Conservation (phyloP, 306 rosid genomes). For the Malus asiatica region DNA sequence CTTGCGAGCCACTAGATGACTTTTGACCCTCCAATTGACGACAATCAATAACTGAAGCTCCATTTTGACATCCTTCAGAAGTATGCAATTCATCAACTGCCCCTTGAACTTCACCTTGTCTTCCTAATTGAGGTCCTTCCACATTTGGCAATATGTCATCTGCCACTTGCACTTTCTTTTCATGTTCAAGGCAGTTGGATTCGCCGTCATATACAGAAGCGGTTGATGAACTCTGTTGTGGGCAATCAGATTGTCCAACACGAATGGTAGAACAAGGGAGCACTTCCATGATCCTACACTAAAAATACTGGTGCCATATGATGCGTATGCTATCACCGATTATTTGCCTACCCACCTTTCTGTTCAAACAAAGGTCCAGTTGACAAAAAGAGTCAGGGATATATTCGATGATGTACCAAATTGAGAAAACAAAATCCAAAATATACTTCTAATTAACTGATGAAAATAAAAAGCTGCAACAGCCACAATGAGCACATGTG, state of each 20-base stretch:
- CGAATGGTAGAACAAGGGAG: conserved; percentile 73
- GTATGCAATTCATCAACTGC: conserved; percentile 25
- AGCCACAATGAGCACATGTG: not conserved
- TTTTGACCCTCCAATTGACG: conserved; percentile 46
- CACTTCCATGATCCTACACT: conserved; percentile 63
- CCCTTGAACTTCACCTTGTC: conserved; percentile 30
- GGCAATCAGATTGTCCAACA: conserved; percentile 61
- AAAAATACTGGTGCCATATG: conserved; percentile 20
- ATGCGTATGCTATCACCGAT: conserved; percentile 21
- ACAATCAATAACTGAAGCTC: conserved; percentile 42
- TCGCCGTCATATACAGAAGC: conserved; percentile 37
- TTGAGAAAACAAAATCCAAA: not conserved
- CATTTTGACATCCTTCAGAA: conserved; percentile 42
- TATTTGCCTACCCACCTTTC: conserved; percentile 25
- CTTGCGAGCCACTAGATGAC: conserved; percentile 38
- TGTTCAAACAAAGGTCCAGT: conserved; percentile 28
- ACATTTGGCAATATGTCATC: conserved; percentile 31
- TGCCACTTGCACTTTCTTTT: conserved; percentile 28
- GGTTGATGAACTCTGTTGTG: conserved; percentile 46
- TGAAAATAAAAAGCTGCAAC: not conserved
- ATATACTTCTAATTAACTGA: not conserved
- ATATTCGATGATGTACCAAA: not conserved
- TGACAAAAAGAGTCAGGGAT: not conserved
- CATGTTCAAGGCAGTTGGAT: conserved; percentile 39
- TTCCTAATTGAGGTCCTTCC: conserved; percentile 38